phyloP scores from a whole-genome alignment of 352 stramenopile species.

The Chrysophaeum taylorii region DNA sequence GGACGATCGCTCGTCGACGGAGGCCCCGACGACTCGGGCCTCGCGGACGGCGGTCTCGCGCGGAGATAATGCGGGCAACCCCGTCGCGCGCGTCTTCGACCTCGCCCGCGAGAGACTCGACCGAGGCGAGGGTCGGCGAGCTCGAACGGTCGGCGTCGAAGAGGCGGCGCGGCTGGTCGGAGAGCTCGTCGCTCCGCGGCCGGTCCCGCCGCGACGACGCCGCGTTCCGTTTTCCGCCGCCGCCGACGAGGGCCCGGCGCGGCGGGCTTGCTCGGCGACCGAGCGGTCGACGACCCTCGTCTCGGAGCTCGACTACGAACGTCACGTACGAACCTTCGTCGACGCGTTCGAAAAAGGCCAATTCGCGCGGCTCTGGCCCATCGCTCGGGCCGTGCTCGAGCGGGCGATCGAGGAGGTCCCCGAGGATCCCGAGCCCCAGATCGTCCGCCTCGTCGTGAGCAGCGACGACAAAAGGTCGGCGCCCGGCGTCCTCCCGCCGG shows the following conservation, averaged over 20 bases:
- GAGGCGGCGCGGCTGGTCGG: background rate
- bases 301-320: constrained; percentile 10
- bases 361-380: background rate
- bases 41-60: background rate
- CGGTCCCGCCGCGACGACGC: background rate
- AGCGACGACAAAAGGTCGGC: background rate
- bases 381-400: background rate
- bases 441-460: background rate
- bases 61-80: background rate
- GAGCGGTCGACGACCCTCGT: background rate
- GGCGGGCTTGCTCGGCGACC: too few species aligned
- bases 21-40: background rate
- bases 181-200: background rate
- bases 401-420: background rate
- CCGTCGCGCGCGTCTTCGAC: constrained; percentile 3
- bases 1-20: too few species aligned
- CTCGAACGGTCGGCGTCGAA: background rate
- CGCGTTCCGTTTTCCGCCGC: background rate
- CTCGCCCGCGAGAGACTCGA: background rate
- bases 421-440: background rate
- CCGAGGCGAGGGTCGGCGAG: background rate
- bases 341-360: constrained; percentile 1
- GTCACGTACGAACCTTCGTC: background rate
- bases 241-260: too few species aligned
- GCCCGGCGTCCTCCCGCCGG: background rate